These are phyloP conservation scores for Dothidotthia symphoricarpi DNA, from an alignment of 2,329 filamentous ascomycete species.

Conservation along the genomic window DNA sequence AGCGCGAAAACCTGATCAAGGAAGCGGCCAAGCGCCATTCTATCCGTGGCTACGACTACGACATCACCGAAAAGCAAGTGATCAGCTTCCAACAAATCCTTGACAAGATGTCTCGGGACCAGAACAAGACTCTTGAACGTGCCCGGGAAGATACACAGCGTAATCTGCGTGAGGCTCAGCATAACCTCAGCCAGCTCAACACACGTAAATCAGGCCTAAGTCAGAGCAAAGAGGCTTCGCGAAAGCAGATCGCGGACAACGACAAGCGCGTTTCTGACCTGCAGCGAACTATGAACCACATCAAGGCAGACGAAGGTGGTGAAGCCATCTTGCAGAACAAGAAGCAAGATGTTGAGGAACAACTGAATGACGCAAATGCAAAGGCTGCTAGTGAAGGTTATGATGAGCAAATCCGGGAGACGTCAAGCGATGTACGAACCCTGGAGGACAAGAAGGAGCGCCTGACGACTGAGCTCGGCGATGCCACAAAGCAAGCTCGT, in stretches of 20 bases:
- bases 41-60: conserved; percentile 80
- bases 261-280: conserved; percentile 67
- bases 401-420: conserved; percentile 67
- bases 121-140: conserved; percentile 73
- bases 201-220: conserved; percentile 69
- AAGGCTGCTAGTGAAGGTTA: conserved; percentile 64
- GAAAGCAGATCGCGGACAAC: conserved; percentile 69
- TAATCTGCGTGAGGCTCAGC: conserved; percentile 73
- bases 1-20: conserved; percentile 71
- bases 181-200: conserved; percentile 68
- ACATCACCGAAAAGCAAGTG: conserved; percentile 71
- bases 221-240: conserved; percentile 72
- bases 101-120: conserved; percentile 71
- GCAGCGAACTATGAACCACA: conserved; percentile 67
- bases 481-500: conserved; percentile 75
- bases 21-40: conserved; percentile 73
- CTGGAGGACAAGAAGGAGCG: conserved; percentile 71
- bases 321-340: conserved; percentile 75
- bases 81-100: conserved; percentile 75
- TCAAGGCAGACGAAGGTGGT: conserved; percentile 81
- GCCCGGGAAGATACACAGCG: conserved; percentile 69
- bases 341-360: conserved; percentile 65
- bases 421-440: conserved; percentile 63
- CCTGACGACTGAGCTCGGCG: conserved; percentile 76
- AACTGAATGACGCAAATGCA: conserved; percentile 61